Conservation (phyloP, 1,284 basidiomycete species). For the Fomitopsis palustris region DNA sequence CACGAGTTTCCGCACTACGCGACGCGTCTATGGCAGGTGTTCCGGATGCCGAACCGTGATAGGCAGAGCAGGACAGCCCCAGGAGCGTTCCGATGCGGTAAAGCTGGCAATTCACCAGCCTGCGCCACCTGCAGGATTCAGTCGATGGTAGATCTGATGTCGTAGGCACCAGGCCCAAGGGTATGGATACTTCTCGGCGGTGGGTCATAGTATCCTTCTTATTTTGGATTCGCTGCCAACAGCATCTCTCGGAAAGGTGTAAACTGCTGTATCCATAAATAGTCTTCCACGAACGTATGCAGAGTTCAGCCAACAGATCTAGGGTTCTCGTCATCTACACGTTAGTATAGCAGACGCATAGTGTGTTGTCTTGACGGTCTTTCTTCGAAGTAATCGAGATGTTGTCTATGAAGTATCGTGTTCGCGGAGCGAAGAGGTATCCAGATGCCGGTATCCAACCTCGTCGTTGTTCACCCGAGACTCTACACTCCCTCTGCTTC, state of each 20-base stretch:
- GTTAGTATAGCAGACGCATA: too few relatives aligned
- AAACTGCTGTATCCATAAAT: too few relatives aligned
- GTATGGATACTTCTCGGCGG: not conserved
- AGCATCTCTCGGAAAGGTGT: too few relatives aligned
- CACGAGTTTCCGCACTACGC: constrained; percentile 4
- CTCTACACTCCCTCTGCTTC: not conserved
- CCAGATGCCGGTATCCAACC: not conserved
- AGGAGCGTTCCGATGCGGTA: not conserved
- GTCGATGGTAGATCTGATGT: not conserved
- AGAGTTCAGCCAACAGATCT: too few relatives aligned
- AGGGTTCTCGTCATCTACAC: too few relatives aligned
- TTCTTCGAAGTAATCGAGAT: too few relatives aligned
- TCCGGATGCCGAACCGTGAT: not conserved
- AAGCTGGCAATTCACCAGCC: not conserved
- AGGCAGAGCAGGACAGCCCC: not conserved
- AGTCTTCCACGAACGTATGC: too few relatives aligned
- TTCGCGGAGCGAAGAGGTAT: not conserved
- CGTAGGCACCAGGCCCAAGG: not conserved
- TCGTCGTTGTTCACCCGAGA: not conserved
- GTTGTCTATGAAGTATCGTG: not conserved
- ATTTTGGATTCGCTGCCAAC: too few relatives aligned
- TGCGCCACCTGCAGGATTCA: not conserved
- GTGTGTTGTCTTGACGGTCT: too few relatives aligned
- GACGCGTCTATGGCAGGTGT: not conserved
- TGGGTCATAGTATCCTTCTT: too few relatives aligned